These are phyloP conservation scores for Aphanoascus verrucosus DNA, from an alignment of 2,329 filamentous ascomycete genomes.

Conservation along the genomic window DNA sequence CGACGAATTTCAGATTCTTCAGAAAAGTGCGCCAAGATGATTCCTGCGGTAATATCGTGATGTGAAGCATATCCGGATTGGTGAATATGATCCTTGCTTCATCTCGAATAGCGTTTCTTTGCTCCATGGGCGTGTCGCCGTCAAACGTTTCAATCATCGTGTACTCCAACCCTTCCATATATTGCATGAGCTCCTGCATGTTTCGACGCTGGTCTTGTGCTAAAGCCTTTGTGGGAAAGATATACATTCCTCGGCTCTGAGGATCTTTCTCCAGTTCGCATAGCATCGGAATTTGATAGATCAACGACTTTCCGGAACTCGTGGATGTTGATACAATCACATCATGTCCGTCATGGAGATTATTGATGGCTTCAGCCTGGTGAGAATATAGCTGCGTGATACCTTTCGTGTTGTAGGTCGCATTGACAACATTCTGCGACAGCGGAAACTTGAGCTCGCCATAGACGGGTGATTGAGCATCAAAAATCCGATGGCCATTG, in stretches of 20 bases:
- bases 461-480: conserved; percentile 68
- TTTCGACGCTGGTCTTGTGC: conserved; percentile 90
- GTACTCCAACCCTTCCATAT: conserved; percentile 65
- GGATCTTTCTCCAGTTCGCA: conserved; percentile 70
- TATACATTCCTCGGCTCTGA: conserved; percentile 81
- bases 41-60: conserved; percentile 87
- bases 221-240: conserved; percentile 93
- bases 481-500: conserved; percentile 82
- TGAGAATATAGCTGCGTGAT: conserved; percentile 84
- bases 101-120: conserved; percentile 70
- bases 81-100: conserved; percentile 91
- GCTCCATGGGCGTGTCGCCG: conserved; percentile 77
- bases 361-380: conserved; percentile 87
- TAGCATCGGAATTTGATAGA: conserved; percentile 89
- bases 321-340: conserved; percentile 93
- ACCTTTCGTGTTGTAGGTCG: conserved; percentile 79
- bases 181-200: conserved; percentile 70
- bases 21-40: conserved; percentile 78
- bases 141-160: conserved; percentile 86
- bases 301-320: conserved; percentile 93
- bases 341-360: conserved; percentile 66
- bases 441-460: conserved; percentile 76
- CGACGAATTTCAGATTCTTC: conserved; percentile 81
- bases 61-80: conserved; percentile 94
- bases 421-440: conserved; percentile 89